Evolutionary conservation across 495 filamentous ascomycete species (phyloP).

Genomic region (Aspergillus kassunensis): DNA sequence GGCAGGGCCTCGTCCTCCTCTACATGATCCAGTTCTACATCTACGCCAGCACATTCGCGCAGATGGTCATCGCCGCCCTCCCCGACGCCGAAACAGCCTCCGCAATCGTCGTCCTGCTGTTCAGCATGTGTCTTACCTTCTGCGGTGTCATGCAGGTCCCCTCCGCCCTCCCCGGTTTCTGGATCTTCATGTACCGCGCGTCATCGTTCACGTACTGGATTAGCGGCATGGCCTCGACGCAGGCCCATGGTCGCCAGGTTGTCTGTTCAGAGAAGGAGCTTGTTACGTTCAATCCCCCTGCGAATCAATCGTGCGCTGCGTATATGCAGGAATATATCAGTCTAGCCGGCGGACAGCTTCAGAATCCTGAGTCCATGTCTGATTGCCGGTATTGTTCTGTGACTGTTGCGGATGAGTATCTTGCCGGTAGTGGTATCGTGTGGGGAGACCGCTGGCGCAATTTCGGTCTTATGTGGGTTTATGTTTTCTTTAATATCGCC

Average conservation of each 20-base stretch:
- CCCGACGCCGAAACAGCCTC: slow-evolving; percentile 42
- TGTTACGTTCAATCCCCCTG: slow-evolving; percentile 46
- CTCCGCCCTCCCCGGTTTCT: slow-evolving; percentile 57
- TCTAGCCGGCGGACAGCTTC: slow-evolving; percentile 45
- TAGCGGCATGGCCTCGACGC: slow-evolving; percentile 41
- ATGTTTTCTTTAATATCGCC: slow-evolving; percentile 43
- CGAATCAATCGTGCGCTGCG: slow-evolving; percentile 44
- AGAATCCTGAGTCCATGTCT: slow-evolving; percentile 34
- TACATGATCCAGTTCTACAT: slow-evolving; percentile 49
- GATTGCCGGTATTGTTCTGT: slow-evolving; percentile 41
- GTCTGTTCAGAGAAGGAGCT: slow-evolving; percentile 52
- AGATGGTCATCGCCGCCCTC: slow-evolving; percentile 52
- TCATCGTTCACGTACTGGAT: slow-evolving; percentile 66
- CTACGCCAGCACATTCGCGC: slow-evolving; percentile 40
- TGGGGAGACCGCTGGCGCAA: slow-evolving; percentile 37
- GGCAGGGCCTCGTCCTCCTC: slow-evolving; percentile 49
- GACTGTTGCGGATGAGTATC: slow-evolving; percentile 35
- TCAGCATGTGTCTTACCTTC: slow-evolving; percentile 54
- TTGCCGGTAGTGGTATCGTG: slow-evolving; percentile 28
- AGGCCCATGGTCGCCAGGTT: slow-evolving; percentile 50
- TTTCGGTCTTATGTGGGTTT: slow-evolving; percentile 49
- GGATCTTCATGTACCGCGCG: slow-evolving; percentile 73
- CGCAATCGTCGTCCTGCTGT: slow-evolving; percentile 51
- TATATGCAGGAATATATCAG: slow-evolving; percentile 50
- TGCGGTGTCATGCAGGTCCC: slow-evolving; percentile 58